Evolutionary conservation across 768 basidiomycete genomes (phyloP), one percentile per base, ranked within the genome.

Genomic region (Hygrocybe punicea): DNA sequence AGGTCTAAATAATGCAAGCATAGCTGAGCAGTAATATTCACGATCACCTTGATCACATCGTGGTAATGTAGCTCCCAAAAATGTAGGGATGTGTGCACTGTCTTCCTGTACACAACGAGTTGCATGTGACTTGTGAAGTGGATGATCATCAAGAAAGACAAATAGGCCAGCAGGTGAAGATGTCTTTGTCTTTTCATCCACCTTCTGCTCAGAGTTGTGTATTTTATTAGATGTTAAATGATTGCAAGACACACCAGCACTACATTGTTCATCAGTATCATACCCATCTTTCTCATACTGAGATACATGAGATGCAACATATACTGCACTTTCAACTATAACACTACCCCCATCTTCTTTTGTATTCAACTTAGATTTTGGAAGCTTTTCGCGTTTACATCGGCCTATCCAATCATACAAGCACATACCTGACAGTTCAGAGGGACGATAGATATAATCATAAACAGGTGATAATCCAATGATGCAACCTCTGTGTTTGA

Each of bases 1-100:
- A 5, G 71, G 70, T 39, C 64, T 67, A 46, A 72, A 69, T 13
- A 72, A 58, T 7, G 66, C 63, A 4, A 72, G 49, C 71, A 74
- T 73, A 4, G 67, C 63, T 8, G 45, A 16, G 57, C 69, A 72
- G 57, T 71, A 72, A 35, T 60, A 69, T 46, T 72, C 68, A 24
- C 64, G 57, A 55, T 71, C 66, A 14, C 70, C 69, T 40, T 65
- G 50, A 58, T 75, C 74, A 45, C 25, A 47, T 50, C 73, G 21
- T 6, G 73, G 74, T 3, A 72, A 56, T 11, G 58, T 23, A 3
- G 63, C 72, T 14, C 72, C 73, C 19, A 69, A 36, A 58, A 72
- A 71, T 52, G 71, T 68, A 8, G 67, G 67, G 14, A 72, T 60
- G 23, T 53, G 40, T 23, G 16, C 40, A 11, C 23, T 8, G 14